phyloP scores from a whole-genome alignment of 2,329 filamentous ascomycete species.

The Leptographium radiaticola region DNA sequence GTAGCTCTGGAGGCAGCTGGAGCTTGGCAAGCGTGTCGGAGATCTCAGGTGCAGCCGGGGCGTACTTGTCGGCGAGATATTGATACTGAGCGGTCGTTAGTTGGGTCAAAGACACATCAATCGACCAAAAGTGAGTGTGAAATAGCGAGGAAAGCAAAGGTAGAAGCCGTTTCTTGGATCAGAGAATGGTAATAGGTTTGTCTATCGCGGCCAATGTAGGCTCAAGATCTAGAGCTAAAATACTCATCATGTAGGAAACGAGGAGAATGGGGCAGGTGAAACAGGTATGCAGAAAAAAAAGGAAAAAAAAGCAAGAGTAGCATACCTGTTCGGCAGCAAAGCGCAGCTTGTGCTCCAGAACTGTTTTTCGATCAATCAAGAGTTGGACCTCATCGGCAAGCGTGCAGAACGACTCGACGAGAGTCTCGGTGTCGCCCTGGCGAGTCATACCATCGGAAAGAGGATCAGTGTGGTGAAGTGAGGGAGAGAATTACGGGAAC shows the following conservation, averaged over 20 bases:
- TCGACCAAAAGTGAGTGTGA: slow-evolving; percentile 7
- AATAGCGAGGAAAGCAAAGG: slow-evolving; percentile 10
- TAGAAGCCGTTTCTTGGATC: slow-evolving; percentile 17
- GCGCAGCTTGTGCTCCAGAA: slow-evolving; percentile 53
- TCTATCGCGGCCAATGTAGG: slow-evolving; percentile 51
- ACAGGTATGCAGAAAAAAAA: not conserved
- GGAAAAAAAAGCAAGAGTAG: slow-evolving; percentile 1
- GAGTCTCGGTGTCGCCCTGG: slow-evolving; percentile 36
- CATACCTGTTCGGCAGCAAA: slow-evolving; percentile 56
- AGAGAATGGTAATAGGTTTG: slow-evolving; percentile 30
- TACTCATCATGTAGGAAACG: slow-evolving; percentile 26
- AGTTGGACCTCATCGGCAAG: slow-evolving; percentile 53
- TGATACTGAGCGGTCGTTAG: slow-evolving; percentile 37
- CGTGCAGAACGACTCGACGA: slow-evolving; percentile 51
- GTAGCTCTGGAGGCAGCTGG: slow-evolving; percentile 44
- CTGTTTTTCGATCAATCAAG: slow-evolving; percentile 49
- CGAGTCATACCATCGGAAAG: slow-evolving; percentile 25
- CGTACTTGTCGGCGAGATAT: slow-evolving; percentile 54
- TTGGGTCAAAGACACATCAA: not conserved
- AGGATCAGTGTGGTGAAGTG: not conserved
- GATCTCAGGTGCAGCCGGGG: slow-evolving; percentile 50
- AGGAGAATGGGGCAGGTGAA: not conserved
- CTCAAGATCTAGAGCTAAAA: slow-evolving; percentile 80
- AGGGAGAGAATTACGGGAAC: slow-evolving; percentile 7
- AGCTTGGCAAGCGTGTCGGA: slow-evolving; percentile 53